Evolutionary conservation across 495 filamentous ascomycete species (phyloP).

Genomic region (Aspergillus conjunctus): DNA sequence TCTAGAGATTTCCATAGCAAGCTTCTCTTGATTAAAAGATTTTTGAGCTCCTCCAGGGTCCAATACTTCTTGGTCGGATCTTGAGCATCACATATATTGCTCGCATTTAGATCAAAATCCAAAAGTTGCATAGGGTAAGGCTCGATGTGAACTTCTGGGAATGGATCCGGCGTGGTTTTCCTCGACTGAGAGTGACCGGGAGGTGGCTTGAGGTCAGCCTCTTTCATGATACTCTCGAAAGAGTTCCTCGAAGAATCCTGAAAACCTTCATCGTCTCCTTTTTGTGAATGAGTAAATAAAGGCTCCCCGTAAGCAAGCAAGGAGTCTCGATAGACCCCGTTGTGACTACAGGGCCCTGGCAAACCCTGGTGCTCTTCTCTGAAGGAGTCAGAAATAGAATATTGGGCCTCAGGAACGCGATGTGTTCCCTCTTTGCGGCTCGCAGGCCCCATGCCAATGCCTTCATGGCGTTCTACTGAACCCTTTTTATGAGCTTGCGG

Average conservation of each 20-base stretch:
- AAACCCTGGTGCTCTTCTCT: too few relatives aligned
- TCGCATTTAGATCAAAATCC: constrained; percentile 18
- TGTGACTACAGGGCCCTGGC: too few relatives aligned
- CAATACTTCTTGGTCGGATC: constrained; percentile 19
- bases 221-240: not conserved
- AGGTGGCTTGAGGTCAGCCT: not conserved
- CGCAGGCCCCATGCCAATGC: too few relatives aligned
- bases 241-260: not conserved
- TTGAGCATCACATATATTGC: not conserved
- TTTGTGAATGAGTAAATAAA: too few relatives aligned
- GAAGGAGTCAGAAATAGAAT: too few relatives aligned
- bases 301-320: too few relatives aligned
- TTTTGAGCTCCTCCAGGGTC: constrained; percentile 32
- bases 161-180: not conserved
- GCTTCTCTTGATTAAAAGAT: constrained; percentile 25
- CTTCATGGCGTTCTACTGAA: not conserved
- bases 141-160: constrained; percentile 12
- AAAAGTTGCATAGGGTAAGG: constrained; percentile 24
- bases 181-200: not conserved
- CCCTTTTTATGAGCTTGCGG: not conserved
- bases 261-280: not conserved
- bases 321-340: too few relatives aligned
- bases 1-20: constrained; percentile 17
- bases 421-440: constrained; percentile 25
- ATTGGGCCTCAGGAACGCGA: not conserved